These are phyloP conservation scores for Ottelia alismoides DNA, from an alignment of 106 monocot species.

Conservation along the genomic window DNA sequence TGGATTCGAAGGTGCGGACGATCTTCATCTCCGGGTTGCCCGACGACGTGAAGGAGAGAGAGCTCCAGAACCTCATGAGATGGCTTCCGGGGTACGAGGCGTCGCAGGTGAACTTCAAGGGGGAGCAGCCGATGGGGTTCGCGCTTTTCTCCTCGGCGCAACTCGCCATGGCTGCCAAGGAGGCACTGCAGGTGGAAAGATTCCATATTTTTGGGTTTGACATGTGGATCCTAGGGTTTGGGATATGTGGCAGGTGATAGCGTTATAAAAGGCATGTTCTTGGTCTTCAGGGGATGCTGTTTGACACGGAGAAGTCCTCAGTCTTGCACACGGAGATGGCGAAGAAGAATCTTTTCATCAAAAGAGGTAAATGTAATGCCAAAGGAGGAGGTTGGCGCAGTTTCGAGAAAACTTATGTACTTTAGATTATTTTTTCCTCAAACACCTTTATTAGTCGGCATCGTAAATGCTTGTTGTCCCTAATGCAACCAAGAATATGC, in stretches of 20 bases:
- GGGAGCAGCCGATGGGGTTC: constrained; percentile 92
- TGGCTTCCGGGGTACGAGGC: constrained; percentile 97
- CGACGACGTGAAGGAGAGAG: constrained; percentile 91
- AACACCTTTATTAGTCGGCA: neutral
- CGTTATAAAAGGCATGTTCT: neutral
- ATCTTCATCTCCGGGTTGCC: constrained; percentile 90
- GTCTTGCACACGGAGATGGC: constrained; percentile 91
- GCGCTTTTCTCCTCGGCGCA: constrained; percentile 77
- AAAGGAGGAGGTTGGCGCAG: too few species aligned
- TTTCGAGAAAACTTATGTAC: neutral
- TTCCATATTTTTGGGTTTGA: neutral
- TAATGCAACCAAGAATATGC: neutral
- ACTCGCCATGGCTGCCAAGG: constrained; percentile 70
- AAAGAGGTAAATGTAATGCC: constrained; percentile 95
- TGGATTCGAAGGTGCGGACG: constrained; percentile 77
- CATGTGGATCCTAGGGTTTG: neutral
- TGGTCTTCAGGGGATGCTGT: constrained; percentile 48
- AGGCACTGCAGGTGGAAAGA: constrained; percentile 52
- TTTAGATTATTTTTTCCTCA: neutral
- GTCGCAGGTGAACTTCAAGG: constrained; percentile 76
- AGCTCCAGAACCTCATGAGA: constrained; percentile 84
- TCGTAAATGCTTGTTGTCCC: neutral
- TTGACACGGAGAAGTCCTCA: constrained; percentile 64
- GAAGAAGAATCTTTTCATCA: constrained; percentile 97
- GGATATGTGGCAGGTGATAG: too few species aligned